Percentiles rank a stretch among this genome's conserved stretches.
Evolutionary conservation across 306 rosid species (phyloP).

Genomic region (Fragaria iinumae): DNA sequence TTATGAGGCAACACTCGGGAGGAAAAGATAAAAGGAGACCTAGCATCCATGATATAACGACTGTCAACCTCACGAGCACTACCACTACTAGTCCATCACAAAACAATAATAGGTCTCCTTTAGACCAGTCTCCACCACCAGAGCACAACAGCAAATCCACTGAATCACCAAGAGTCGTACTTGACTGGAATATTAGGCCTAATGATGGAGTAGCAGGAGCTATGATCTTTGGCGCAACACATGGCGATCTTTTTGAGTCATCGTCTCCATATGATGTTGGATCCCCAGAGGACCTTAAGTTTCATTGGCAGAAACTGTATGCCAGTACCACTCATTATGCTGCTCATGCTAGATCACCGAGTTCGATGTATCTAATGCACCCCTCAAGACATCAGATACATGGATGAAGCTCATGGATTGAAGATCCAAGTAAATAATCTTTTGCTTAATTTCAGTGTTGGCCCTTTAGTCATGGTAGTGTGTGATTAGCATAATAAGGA

Average conservation of each 20-base stretch:
- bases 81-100: constrained; percentile 35
- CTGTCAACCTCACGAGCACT: constrained; percentile 58
- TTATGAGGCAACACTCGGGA: constrained; percentile 78
- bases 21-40: constrained; percentile 88
- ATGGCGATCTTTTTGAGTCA: constrained; percentile 40
- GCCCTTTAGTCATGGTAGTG: constrained; percentile 15
- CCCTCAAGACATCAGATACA: constrained; percentile 45
- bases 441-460: constrained; percentile 19
- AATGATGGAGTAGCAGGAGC: constrained; percentile 33
- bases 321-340: constrained; percentile 45
- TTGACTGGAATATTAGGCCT: constrained; percentile 37
- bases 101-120: constrained; percentile 28
- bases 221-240: constrained; percentile 47
- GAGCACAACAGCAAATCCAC: constrained; percentile 32
- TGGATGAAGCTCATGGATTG: constrained; percentile 42
- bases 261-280: constrained; percentile 44
- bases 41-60: constrained; percentile 91
- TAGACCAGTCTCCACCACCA: constrained; percentile 39
- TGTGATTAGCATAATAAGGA: constrained; percentile 39
- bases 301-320: constrained; percentile 47
- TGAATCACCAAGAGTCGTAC: constrained; percentile 32
- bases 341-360: constrained; percentile 42
- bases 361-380: constrained; percentile 39
- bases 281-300: constrained; percentile 37
- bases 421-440: constrained; percentile 32